Evolutionary conservation across 2,329 filamentous ascomycete genomes (phyloP).

Genomic region (Fusarium udum): DNA sequence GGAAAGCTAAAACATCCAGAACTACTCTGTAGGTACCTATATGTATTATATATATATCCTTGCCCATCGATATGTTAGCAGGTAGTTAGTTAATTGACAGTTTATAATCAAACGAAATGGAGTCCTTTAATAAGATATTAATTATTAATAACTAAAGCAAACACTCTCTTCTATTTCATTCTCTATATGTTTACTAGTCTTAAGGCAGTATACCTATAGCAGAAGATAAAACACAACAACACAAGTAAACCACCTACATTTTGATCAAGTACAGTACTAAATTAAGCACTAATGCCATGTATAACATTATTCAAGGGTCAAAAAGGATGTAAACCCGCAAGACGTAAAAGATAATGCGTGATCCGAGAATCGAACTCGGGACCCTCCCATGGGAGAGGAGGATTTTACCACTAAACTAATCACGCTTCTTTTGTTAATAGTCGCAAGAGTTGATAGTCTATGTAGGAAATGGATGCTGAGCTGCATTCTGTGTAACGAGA

Average conservation of each 20-base stretch:
- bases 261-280: no score
- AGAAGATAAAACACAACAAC: not conserved
- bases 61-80: not conserved
- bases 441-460: not conserved
- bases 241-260: not conserved
- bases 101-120: not conserved
- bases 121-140: not conserved
- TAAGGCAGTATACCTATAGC: not conserved
- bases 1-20: not conserved
- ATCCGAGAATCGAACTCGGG: conserved; percentile 51
- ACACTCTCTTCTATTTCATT: not conserved
- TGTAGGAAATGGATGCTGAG: not conserved
- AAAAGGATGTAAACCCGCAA: not conserved
- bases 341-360: conserved; percentile 38
- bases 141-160: not conserved
- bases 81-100: not conserved
- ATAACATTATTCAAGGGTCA: not conserved
- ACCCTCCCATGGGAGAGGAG: conserved; percentile 52
- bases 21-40: not conserved
- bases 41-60: no score
- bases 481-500: not conserved
- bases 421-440: conserved; percentile 35
- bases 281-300: not conserved
- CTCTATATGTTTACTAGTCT: not conserved
- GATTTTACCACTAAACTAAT: conserved; percentile 53